Evolutionary conservation across 495 filamentous ascomycete species (phyloP).

Genomic region (Tricharina praecox): DNA sequence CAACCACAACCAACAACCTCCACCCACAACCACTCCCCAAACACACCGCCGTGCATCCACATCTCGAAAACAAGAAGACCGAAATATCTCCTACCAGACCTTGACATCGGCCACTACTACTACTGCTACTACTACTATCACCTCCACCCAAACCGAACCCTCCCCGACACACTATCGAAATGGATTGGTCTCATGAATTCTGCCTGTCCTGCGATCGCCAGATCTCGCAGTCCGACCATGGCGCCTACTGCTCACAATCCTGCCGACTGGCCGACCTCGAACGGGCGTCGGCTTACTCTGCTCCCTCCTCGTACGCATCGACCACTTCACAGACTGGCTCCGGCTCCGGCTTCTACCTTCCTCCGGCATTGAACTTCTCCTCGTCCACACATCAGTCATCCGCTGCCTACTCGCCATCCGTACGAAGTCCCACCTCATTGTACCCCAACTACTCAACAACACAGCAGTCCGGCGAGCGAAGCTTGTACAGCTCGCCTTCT

Average conservation of each 20-base stretch:
- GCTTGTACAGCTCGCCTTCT: slow-evolving; percentile 42
- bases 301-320: slow-evolving; percentile 34
- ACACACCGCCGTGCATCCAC: no score
- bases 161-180: no score
- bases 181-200: slow-evolving; percentile 81
- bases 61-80: no score
- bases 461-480: slow-evolving; percentile 23
- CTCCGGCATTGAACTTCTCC: slow-evolving; percentile 51
- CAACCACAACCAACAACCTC: no score
- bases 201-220: slow-evolving; percentile 89
- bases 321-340: slow-evolving; percentile 29
- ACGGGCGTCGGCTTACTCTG: slow-evolving; percentile 44
- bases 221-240: slow-evolving; percentile 45
- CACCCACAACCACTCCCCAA: no score
- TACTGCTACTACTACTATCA: no score
- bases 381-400: slow-evolving; percentile 16
- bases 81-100: no score
- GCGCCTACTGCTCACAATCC: slow-evolving; percentile 79
- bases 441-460: slow-evolving; percentile 28
- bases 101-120: no score
- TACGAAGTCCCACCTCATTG: slow-evolving; percentile 22
- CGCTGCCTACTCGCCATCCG: slow-evolving; percentile 12
- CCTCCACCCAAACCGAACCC: no score
- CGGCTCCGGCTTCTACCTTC: slow-evolving; percentile 42
- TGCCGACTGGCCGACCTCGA: slow-evolving; percentile 82